Base-by-base conservation (phyloP, 805 yeast species). In the Candida sithepensis region DNA sequence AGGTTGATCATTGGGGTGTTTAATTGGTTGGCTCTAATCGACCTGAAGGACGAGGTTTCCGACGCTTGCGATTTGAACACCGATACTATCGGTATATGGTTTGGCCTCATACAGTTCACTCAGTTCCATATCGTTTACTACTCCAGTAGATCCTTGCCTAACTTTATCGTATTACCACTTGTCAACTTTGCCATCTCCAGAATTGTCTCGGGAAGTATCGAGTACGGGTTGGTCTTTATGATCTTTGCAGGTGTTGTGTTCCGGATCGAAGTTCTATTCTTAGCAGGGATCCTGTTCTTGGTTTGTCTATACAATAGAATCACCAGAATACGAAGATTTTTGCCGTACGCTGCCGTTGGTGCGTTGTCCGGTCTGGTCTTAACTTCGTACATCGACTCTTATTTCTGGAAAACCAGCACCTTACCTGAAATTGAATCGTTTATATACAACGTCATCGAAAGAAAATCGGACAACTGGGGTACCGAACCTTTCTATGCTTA, bases 141-240 rank as follows among this genome's bases (percentile, higher is more conserved):
- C 62, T 73, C 87, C n/a, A 75, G 96, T 2, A 74, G 97, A 55
- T 81, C 96, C 0, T 71, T 92, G 48, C 97, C 97, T n/a, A 92
- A 92, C 65, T 85, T 85, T 56, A 69, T 91, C 48, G 90, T 86
- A 2, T 69, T 92, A 45, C 97, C 97, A 3, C 59, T 88, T 33
- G 83, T 84, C 3, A 77, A 78, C 46, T 56, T 68, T 41, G 85
- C 85, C 0, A 53, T 85, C 39, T 70, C 80, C 4, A 71, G 70
- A 57, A 56, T 81, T 14, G 54, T 88, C 14, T 53, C 55, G 18
- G 88, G 84, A 10, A 71, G 77, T 42, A 51, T 70, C 6, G 71
- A 77, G 0, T 49, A 57, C 23, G 78, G 81, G 1, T 64, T 90
- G 34, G 60, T 75, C 0, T 62, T 85, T 57, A 62, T 88, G 21